phyloP scores from a whole-genome alignment of 768 basidiomycete genomes.

The Panaeolus papilionaceus region DNA sequence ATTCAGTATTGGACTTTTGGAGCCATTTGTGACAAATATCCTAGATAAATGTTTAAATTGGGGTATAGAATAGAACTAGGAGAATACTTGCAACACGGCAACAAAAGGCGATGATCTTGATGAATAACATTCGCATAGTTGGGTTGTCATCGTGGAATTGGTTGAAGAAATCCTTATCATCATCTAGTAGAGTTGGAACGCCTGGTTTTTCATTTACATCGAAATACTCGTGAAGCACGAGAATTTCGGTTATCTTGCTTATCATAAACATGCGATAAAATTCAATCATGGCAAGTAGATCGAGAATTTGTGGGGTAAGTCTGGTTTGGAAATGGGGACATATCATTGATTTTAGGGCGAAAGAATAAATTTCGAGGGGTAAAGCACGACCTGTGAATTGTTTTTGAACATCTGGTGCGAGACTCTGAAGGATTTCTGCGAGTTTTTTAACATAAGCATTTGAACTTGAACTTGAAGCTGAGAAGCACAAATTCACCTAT shows the following conservation, averaged over 20 bases:
- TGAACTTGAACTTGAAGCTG: background rate
- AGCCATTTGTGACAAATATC: conserved; percentile 43
- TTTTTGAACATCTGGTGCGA: conserved; percentile 8
- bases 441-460: no score
- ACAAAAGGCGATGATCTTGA: conserved; percentile 35
- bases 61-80: background rate
- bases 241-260: conserved; percentile 32
- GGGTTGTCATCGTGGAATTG: conserved; percentile 22
- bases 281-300: conserved; percentile 43
- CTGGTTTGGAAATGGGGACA: conserved; percentile 29
- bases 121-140: conserved; percentile 37
- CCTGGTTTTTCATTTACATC: conserved; percentile 17
- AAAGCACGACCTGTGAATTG: conserved; percentile 25
- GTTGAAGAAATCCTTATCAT: conserved; percentile 30
- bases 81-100: conserved; percentile 35
- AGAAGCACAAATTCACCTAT: background rate
- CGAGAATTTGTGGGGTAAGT: conserved; percentile 40
- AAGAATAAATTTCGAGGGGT: conserved; percentile 37
- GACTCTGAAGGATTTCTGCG: background rate
- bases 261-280: conserved; percentile 38
- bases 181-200: conserved; percentile 18
- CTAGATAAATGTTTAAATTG: conserved; percentile 25
- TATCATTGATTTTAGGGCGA: conserved; percentile 39
- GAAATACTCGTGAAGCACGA: conserved; percentile 37
- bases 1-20: conserved; percentile 35